Conservation (phyloP, 2,329 filamentous ascomycete genomes). For the Exutisphaerella laricina region DNA sequence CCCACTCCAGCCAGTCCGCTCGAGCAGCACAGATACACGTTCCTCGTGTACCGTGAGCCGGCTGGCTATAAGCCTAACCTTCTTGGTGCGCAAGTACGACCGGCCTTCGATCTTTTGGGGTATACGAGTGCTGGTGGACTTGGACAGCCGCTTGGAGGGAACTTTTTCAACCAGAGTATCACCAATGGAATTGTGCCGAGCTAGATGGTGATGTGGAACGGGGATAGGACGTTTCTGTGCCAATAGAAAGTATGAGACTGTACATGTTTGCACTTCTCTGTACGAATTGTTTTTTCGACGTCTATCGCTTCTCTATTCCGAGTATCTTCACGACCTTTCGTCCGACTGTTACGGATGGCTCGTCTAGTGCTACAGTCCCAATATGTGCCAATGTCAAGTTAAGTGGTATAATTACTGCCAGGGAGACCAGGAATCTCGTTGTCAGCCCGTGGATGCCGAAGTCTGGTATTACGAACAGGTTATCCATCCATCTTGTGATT, state of each 20-base stretch:
- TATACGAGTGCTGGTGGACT: constrained; percentile 5
- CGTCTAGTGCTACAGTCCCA: constrained; percentile 53
- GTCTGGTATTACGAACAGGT: constrained; percentile 44
- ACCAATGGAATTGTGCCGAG: neutral
- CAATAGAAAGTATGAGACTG: too few species aligned
- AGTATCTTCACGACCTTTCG: constrained; percentile 47
- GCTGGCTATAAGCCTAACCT: constrained; percentile 8
- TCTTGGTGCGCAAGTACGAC: constrained; percentile 7
- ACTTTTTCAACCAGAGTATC: constrained; percentile 4
- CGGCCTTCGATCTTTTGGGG: constrained; percentile 11
- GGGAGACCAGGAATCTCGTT: constrained; percentile 53
- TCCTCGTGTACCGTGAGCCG: constrained; percentile 11
- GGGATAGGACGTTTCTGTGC: too few species aligned
- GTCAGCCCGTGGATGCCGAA: constrained; percentile 47
- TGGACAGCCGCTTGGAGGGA: constrained; percentile 5
- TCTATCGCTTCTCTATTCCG: constrained; percentile 12
- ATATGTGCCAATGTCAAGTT: constrained; percentile 52
- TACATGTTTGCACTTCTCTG: too few species aligned
- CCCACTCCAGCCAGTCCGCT: constrained; percentile 5
- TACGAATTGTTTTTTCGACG: neutral
- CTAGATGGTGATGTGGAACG: neutral
- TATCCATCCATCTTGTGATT: constrained; percentile 15
- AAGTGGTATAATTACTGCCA: constrained; percentile 50
- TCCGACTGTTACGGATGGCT: constrained; percentile 52
- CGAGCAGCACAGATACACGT: constrained; percentile 13